These are phyloP conservation scores for Neofusicoccum kwambonambiense DNA, from an alignment of 2,329 filamentous ascomycete genomes.

Conservation along the genomic window DNA sequence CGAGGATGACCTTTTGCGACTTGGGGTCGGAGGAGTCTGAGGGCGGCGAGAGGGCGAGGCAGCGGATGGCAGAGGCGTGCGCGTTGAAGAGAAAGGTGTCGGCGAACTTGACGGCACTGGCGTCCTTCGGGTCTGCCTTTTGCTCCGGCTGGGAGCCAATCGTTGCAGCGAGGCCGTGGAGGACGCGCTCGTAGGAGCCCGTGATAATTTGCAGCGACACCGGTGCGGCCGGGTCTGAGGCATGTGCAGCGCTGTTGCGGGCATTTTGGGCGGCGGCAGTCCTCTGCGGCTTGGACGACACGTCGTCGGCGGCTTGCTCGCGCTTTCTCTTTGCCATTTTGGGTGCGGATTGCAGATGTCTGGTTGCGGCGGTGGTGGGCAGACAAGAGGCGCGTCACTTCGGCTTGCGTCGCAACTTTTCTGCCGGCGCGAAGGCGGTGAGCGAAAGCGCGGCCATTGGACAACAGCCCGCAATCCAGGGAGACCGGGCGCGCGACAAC, in stretches of 20 bases:
- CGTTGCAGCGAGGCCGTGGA: constrained; percentile 85
- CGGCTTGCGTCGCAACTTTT: not conserved
- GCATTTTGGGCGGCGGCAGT: constrained; percentile 19
- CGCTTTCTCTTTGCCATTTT: constrained; percentile 39
- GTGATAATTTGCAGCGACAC: constrained; percentile 78
- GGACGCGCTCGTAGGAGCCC: constrained; percentile 88
- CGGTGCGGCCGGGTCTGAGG: not conserved
- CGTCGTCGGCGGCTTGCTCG: constrained; percentile 25
- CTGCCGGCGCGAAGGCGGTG: constrained; percentile 1
- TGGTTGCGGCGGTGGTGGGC: not conserved
- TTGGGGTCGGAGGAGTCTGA: constrained; percentile 57
- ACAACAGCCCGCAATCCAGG: constrained; percentile 11
- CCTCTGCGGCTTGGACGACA: constrained; percentile 27
- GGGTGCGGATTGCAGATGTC: not conserved
- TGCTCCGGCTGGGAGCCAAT: constrained; percentile 44
- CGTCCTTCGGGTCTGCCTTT: constrained; percentile 7
- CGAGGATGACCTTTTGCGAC: constrained; percentile 81
- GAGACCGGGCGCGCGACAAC: constrained; percentile 18
- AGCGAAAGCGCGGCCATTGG: not conserved
- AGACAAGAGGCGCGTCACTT: constrained; percentile 7
- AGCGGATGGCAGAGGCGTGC: constrained; percentile 85
- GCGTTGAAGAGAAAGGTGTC: constrained; percentile 97
- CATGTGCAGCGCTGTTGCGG: constrained; percentile 21
- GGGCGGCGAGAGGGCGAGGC: constrained; percentile 78
- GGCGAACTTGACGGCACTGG: constrained; percentile 63